Evolutionary conservation across 129 eudicot genomes (phyloP).

Genomic region (Ambrosia artemisiifolia): DNA sequence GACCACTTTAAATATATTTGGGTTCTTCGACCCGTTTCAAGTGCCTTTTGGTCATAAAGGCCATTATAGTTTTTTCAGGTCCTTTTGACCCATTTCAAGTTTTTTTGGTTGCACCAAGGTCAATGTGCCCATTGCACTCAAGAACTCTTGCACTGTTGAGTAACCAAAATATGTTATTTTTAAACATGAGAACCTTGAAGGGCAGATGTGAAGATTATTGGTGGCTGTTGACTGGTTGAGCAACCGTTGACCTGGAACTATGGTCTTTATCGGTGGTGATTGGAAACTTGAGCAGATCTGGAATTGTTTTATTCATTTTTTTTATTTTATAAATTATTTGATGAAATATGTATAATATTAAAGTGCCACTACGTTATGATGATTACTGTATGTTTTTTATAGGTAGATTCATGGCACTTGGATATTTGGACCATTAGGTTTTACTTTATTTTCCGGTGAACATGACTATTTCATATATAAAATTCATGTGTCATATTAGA

Average conservation of each 20-base stretch:
- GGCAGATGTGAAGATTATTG: too few relatives aligned
- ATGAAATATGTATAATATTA: not conserved
- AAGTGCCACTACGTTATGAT: constrained; percentile 10
- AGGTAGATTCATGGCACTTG: not conserved
- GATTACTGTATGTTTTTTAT: not conserved
- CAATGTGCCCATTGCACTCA: constrained; percentile 51
- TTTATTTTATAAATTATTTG: not conserved
- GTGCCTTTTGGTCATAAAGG: too few relatives aligned
- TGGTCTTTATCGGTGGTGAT: not conserved
- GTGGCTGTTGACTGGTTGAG: too few relatives aligned
- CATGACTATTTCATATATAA: too few relatives aligned
- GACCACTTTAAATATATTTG: too few relatives aligned
- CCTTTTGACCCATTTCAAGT: too few relatives aligned
- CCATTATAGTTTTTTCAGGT: too few relatives aligned
- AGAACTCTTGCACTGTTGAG: constrained; percentile 57
- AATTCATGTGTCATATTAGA: too few relatives aligned
- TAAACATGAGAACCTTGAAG: too few relatives aligned
- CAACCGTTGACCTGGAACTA: too few relatives aligned
- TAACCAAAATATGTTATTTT: constrained; percentile 2
- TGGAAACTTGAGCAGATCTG: constrained; percentile 15
- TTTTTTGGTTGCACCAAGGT: constrained; percentile 28
- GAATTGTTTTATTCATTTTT: constrained; percentile 21
- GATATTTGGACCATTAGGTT: constrained; percentile 13
- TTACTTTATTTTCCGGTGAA: too few relatives aligned
- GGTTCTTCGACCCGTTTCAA: too few relatives aligned